Conservation (phyloP, 768 basidiomycete genomes). For the Hericium alpestre region DNA sequence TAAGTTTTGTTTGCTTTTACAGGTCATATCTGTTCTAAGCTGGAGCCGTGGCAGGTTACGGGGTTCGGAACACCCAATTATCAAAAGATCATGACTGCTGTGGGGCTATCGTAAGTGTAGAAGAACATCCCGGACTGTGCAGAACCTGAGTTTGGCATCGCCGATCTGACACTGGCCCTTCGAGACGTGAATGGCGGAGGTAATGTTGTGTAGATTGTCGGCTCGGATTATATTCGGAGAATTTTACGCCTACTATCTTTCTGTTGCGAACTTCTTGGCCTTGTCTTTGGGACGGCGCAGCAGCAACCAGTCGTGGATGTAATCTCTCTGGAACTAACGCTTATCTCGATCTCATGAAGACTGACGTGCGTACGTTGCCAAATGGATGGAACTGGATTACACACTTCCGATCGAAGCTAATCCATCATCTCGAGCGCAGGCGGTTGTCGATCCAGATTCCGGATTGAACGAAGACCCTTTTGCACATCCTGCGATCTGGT, state of each 20-base stretch:
- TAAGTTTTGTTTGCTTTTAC: slow-evolving; percentile 2
- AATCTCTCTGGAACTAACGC: too few species aligned
- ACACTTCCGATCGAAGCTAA: too few species aligned
- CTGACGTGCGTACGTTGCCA: too few species aligned
- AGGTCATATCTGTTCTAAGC: not conserved
- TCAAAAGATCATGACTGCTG: not conserved
- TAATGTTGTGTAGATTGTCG: not conserved
- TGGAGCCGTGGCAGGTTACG: slow-evolving; percentile 5
- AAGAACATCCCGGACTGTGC: not conserved
- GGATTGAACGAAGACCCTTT: too few species aligned
- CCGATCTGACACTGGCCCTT: not conserved
- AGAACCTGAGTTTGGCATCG: not conserved
- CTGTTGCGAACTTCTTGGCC: not conserved
- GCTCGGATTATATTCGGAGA: not conserved
- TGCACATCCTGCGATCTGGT: too few species aligned
- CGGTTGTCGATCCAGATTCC: too few species aligned
- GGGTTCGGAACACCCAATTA: slow-evolving; percentile 13
- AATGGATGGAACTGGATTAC: too few species aligned
- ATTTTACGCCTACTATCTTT: not conserved
- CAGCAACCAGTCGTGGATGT: too few species aligned
- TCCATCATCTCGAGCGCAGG: too few species aligned
- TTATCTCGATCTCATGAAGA: too few species aligned
- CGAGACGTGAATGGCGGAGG: not conserved
- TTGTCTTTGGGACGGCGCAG: too few species aligned
- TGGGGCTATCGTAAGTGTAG: not conserved